Conservation (phyloP, 1,139 yeast species). For the Wickerhamomyces sp. region DNA sequence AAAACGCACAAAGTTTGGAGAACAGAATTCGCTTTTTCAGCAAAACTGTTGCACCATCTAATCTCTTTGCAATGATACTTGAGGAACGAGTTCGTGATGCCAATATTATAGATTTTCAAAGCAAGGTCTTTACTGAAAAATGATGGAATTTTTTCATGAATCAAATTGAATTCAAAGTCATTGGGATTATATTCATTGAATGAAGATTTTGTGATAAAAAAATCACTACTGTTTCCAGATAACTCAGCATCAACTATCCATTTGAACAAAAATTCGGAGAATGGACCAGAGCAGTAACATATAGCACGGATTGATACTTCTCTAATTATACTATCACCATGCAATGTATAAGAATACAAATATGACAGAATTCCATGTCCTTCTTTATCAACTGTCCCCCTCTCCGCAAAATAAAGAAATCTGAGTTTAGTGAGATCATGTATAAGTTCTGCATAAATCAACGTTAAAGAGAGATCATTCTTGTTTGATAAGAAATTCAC, state of each 20-base stretch:
- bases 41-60: constrained; percentile 49
- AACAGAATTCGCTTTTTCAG: constrained; percentile 24
- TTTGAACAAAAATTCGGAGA: constrained; percentile 52
- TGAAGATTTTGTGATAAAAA: constrained; percentile 46
- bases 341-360: constrained; percentile 47
- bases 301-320: constrained; percentile 44
- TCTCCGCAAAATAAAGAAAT: constrained; percentile 43
- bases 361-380: constrained; percentile 58
- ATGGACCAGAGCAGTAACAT: constrained; percentile 50
- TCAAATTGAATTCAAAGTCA: constrained; percentile 14
- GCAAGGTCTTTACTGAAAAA: constrained; percentile 50
- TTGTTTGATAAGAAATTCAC: constrained; percentile 50
- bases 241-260: constrained; percentile 76
- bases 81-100: constrained; percentile 70
- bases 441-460: constrained; percentile 41
- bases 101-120: constrained; percentile 63
- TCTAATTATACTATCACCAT: constrained; percentile 59
- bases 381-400: constrained; percentile 31
- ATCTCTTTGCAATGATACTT: constrained; percentile 59
- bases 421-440: constrained; percentile 55
- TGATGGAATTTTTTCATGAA: constrained; percentile 47
- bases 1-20: constrained; percentile 1
- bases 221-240: constrained; percentile 53
- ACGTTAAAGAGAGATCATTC: constrained; percentile 31
- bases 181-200: constrained; percentile 10